These are phyloP conservation scores for Mucor plumbeus DNA, from an alignment of 371 early-diverging fungal genomes.

Conservation along the genomic window DNA sequence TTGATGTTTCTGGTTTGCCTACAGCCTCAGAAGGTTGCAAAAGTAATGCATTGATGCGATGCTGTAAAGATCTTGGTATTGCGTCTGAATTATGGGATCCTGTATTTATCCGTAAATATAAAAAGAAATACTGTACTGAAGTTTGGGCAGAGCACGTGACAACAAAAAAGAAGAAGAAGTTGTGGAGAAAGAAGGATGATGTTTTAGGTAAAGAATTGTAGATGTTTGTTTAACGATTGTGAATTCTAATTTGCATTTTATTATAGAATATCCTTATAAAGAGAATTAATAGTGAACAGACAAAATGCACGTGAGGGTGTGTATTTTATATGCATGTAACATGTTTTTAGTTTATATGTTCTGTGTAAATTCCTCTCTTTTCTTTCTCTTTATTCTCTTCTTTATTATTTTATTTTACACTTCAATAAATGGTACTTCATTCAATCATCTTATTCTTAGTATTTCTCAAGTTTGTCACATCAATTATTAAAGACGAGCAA, in stretches of 20 bases:
- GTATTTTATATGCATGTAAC: neutral
- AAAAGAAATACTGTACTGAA: conserved; percentile 78
- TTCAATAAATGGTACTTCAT: conserved; percentile 19
- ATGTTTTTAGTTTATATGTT: neutral
- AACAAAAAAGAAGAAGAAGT: conserved; percentile 73
- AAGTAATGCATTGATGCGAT: conserved; percentile 94
- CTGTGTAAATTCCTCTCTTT: neutral
- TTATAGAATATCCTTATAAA: conserved; percentile 48
- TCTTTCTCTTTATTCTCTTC: neutral
- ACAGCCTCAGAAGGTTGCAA: conserved; percentile 94
- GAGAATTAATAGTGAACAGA: conserved; percentile 30
- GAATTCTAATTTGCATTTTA: neutral
- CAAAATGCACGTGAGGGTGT: conserved; percentile 4
- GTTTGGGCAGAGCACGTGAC: conserved; percentile 77
- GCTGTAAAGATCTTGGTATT: conserved; percentile 96
- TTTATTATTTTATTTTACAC: neutral
- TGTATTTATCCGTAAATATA: conserved; percentile 83
- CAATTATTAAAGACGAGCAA: conserved; percentile 14
- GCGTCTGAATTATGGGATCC: conserved; percentile 98
- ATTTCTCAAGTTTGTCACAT: conserved; percentile 23
- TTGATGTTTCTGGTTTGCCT: conserved; percentile 74
- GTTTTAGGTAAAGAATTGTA: conserved; percentile 47
- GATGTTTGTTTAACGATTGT: neutral
- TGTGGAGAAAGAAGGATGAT: conserved; percentile 87
- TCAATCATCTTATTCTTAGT: conserved; percentile 22